These are phyloP conservation scores for Saturnispora kantuleensis DNA, from an alignment of 805 yeast species.

Conservation along the genomic window DNA sequence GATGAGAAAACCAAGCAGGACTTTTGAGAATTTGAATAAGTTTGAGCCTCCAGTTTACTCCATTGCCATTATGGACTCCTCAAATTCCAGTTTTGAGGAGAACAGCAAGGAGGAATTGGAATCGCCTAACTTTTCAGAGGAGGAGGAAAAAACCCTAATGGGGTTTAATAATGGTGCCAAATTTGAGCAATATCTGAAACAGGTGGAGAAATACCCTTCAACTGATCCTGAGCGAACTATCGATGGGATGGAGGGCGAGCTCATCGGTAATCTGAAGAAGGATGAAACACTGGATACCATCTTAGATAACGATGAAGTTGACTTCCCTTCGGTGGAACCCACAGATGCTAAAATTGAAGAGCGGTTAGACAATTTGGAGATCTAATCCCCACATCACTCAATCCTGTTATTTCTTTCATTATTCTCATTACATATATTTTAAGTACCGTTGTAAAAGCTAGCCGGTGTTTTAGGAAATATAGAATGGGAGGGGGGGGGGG, in stretches of 20 bases:
- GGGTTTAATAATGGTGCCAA: slow-evolving; percentile 18
- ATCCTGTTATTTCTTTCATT: not conserved
- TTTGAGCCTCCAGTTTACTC: slow-evolving; percentile 13
- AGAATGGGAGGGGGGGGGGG: no score
- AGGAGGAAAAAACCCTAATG: slow-evolving; percentile 5
- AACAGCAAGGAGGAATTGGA: no score
- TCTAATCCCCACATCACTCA: not conserved
- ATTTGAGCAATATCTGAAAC: slow-evolving; percentile 14
- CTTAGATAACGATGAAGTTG: slow-evolving; percentile 2
- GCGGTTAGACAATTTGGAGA: slow-evolving; percentile 1
- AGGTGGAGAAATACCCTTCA: slow-evolving; percentile 7
- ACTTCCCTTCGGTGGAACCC: not conserved
- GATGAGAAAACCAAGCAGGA: slow-evolving; percentile 12
- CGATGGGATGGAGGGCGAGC: not conserved
- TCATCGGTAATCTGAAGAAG: not conserved
- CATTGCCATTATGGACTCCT: slow-evolving; percentile 10
- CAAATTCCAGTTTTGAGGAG: not conserved
- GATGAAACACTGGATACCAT: not conserved
- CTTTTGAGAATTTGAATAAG: slow-evolving; percentile 13
- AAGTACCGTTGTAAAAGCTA: not conserved
- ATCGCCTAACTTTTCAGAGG: not conserved
- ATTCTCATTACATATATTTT: not conserved
- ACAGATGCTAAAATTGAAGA: slow-evolving; percentile 1
- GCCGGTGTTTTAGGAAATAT: not conserved
- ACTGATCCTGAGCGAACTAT: not conserved